Percentiles rank a stretch among this genome's conserved stretches.
Evolutionary conservation across 768 basidiomycete genomes (phyloP).

Genomic region (Lentinula guzmanii): DNA sequence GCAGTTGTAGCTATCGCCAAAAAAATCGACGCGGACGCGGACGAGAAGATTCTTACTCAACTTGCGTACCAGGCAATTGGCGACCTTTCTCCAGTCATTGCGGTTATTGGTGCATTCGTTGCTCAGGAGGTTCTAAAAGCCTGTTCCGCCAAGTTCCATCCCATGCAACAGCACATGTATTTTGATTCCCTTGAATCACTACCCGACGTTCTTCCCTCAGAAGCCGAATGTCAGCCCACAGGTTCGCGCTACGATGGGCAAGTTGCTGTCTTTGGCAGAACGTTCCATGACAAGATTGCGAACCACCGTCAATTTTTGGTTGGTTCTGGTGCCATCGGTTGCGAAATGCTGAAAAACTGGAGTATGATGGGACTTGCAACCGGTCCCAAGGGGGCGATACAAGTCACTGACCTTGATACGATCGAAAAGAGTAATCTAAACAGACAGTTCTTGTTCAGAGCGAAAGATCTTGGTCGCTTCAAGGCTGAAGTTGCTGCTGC

Average conservation of each 20-base stretch:
- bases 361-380: conserved; percentile 94
- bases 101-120: conserved; percentile 95
- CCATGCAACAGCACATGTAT: conserved; percentile 91
- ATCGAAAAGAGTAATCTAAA: conserved; percentile 99
- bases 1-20: conserved; percentile 71
- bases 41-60: conserved; percentile 80
- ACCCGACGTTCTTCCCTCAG: conserved; percentile 67
- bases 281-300: conserved; percentile 88
- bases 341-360: conserved; percentile 99
- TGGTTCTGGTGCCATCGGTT: conserved; percentile 98
- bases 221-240: conserved; percentile 75
- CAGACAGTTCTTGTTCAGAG: conserved; percentile 94
- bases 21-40: conserved; percentile 64
- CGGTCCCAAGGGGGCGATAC: conserved; percentile 72
- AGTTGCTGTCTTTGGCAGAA: conserved; percentile 91
- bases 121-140: conserved; percentile 98
- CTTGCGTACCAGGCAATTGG: conserved; percentile 89
- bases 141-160: conserved; percentile 96
- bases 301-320: conserved; percentile 94
- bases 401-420: conserved; percentile 96
- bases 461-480: conserved; percentile 95
- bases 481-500: conserved; percentile 91
- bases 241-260: conserved; percentile 90
- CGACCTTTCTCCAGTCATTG: conserved; percentile 83
- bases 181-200: conserved; percentile 97